Evolutionary conservation across 768 basidiomycete genomes (phyloP).

Genomic region (Suillus fuscotomentosus): DNA sequence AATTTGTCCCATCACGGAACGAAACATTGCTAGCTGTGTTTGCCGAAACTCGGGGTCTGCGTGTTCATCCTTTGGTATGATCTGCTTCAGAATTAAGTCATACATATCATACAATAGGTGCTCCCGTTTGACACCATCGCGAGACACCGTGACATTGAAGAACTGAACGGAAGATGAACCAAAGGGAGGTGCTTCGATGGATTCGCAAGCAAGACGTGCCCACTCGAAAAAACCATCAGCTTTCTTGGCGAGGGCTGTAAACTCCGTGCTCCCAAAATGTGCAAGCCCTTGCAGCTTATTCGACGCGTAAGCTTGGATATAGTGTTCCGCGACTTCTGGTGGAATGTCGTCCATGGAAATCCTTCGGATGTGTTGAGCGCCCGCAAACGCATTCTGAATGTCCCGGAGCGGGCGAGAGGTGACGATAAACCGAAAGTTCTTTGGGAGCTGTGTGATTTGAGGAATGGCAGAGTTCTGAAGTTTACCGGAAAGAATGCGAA

Average conservation of each 20-base stretch:
- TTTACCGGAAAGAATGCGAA: conserved; percentile 6
- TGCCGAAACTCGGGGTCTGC: too few species aligned
- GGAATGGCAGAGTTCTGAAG: too few species aligned
- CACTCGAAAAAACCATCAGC: background rate
- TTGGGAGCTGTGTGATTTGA: conserved; percentile 1
- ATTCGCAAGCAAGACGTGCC: background rate
- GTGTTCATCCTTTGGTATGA: background rate
- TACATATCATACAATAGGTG: background rate
- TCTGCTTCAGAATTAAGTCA: background rate
- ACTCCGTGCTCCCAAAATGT: background rate
- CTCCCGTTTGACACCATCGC: background rate
- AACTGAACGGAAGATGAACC: background rate
- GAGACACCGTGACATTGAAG: background rate
- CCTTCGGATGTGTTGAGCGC: background rate
- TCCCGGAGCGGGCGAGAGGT: background rate
- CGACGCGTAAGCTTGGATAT: background rate
- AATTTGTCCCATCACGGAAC: background rate
- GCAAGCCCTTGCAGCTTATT: background rate
- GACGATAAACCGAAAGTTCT: conserved; percentile 6
- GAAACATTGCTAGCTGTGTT: background rate
- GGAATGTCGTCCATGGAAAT: background rate
- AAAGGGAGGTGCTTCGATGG: background rate
- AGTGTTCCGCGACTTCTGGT: background rate
- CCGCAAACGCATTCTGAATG: background rate
- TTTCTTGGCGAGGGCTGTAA: background rate